Base-by-base conservation (phyloP, 2,329 filamentous ascomycete species). In the Sclerotinia borealis region DNA sequence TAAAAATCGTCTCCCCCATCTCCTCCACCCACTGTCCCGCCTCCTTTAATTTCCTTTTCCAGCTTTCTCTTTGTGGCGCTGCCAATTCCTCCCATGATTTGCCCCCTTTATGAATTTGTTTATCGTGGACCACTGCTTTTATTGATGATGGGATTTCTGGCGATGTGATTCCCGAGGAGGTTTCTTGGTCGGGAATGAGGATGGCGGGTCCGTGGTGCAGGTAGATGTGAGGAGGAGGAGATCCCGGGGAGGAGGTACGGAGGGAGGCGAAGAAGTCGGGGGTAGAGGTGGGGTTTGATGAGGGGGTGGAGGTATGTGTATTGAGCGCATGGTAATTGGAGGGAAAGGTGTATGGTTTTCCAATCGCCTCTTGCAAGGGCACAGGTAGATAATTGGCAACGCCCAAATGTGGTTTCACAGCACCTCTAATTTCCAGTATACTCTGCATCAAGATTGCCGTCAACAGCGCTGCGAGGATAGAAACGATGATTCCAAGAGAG, bases 1-100 rank as follows among this genome's bases (percentile, higher is more conserved):
- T 74, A 11, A 75, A 67, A 22, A 75, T 64, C 17, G 69, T 66
- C 59, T 72, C 71, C 7, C 69, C 69, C 60, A 71, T 64, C 25
- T 67, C 73, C 59, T 73, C 73, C 5, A 67, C 71, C 73, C 73
- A 74, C 27, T 74, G 68, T 1, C 72, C 73, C n/a, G 71, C 71
- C 13, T 71, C 67, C 55, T 67, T 72, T 45, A 75, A 61, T 60
- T 68, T 71, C 65, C 66, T 56, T 58, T 70, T 70, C 73, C 73
- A 75, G 1, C 37, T 55, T 50, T 69, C 65, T 58, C 69, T 71
- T 66, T 75, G 68, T 45, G 66, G 64, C 11, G 63, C 64, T 10
- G 59, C 66, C 39, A 75, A 61, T 9, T 73, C 68, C 15, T 72
- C 69, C 74, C 74, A 75, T 2, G 62, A 68, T 61, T 70, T 71